phyloP scores from a whole-genome alignment of 495 filamentous ascomycete species.

The Talaromyces stipitatus region DNA sequence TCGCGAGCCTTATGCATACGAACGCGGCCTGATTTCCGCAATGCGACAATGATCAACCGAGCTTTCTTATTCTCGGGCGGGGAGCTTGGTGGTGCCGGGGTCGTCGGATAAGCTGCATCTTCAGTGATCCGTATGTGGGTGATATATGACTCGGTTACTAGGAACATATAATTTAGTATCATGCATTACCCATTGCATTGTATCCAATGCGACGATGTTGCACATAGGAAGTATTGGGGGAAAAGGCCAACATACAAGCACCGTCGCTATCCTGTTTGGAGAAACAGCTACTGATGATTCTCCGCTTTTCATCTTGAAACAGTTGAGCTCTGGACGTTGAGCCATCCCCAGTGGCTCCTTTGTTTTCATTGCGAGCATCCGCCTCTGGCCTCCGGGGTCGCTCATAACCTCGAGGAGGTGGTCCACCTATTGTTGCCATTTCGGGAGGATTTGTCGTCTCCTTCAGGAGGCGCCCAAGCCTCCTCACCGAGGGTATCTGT shows the following conservation, averaged over 20 bases:
- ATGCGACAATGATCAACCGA: conserved; percentile 83
- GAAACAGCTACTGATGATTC: conserved; percentile 90
- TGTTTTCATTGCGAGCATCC: conserved; percentile 24
- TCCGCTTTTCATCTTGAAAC: conserved; percentile 92
- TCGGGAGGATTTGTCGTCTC: conserved; percentile 17
- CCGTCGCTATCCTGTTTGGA: conserved; percentile 78
- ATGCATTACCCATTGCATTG: not conserved
- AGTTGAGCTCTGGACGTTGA: conserved; percentile 66
- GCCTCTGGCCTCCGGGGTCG: conserved; percentile 25
- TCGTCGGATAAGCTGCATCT: conserved; percentile 73
- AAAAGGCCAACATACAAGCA: conserved; percentile 49
- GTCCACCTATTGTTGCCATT: conserved; percentile 28
- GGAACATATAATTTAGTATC: not conserved
- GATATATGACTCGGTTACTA: conserved; percentile 92
- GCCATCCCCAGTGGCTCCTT: conserved; percentile 18
- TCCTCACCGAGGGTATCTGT: conserved; percentile 7
- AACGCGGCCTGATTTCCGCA: conserved; percentile 84
- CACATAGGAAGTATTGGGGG: not conserved
- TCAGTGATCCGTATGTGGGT: conserved; percentile 89
- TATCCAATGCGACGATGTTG: not conserved
- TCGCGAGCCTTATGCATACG: conserved; percentile 95
- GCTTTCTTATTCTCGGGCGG: conserved; percentile 71
- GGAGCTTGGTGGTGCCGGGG: conserved; percentile 70
- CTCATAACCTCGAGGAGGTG: conserved; percentile 27
- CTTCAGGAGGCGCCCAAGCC: conserved; percentile 19